Evolutionary conservation across 2,329 filamentous ascomycete species (phyloP), one percentile per base, ranked within the genome.

Genomic region (Xylariaceae sp.): DNA sequence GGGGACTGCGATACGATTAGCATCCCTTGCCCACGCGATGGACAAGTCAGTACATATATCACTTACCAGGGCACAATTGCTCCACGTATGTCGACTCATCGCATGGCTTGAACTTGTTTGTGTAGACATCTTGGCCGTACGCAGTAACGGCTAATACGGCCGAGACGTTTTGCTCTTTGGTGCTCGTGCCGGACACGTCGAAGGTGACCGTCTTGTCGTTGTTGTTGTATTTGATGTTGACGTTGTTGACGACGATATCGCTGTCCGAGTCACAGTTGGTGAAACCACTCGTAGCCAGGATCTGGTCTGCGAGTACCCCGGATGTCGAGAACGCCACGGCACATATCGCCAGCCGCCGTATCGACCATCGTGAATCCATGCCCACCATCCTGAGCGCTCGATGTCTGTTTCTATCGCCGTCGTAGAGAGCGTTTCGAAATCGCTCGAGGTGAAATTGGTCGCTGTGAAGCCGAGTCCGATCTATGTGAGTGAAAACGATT

Each of bases 31-130:
- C 11, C n/a, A 25, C 7, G 8, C 19, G 7, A 32, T 18, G 5
- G 19, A n/a, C n/a, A 28, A 17, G 12, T 13, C 19, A 14, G 29
- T 19, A 13, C 27, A 28, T 17, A 17, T 23, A 29, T 11, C 25
- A 59, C 75, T 40, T 70, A 85, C 82, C 71, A 53, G 92, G 92
- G 61, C 92, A 98, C 30, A 98, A 68, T 50, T 85, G 66, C 7
- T 72, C 56, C 32, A 95, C 72, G 45, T 75, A 79, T 13, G 78
- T 88, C 23, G 54, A 61, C 2, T 62, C 47, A 13, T 79, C 72
- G 59, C 92, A 98, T 22, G 92, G 92, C 52, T 95, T 78, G 61
- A 96, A 94, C 4, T 63, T 65, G 39, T 85, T 84, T 24, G 72
- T 68, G 61, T 93, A 96, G 16, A 95, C 75, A 40, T 82, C 61